Conservation (phyloP, 225 moss, liverwort and hornwort genomes). For the Pseudoscleropodium purum region DNA sequence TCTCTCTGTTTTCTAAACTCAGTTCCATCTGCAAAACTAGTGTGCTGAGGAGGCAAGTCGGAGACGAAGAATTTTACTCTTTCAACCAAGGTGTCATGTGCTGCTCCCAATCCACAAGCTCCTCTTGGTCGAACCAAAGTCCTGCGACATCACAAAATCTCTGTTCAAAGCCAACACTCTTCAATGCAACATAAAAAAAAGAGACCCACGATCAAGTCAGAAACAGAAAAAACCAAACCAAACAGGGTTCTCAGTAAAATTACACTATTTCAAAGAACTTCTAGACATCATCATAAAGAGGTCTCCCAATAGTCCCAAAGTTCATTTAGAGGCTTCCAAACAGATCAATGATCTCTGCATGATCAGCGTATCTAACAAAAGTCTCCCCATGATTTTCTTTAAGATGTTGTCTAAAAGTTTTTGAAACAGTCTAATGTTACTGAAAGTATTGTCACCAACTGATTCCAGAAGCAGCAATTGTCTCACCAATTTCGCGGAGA, state of each 20-base stretch:
- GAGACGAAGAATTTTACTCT: conserved; percentile 19
- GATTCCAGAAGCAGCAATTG: neutral
- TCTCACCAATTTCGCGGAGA: conserved; percentile 58
- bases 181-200: neutral
- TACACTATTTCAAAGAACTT: neutral
- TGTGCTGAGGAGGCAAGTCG: neutral
- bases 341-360: neutral
- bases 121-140: conserved; percentile 82
- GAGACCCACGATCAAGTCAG: neutral
- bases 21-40: neutral
- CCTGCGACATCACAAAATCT: conserved; percentile 14
- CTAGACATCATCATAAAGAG: neutral
- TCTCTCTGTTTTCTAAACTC: neutral
- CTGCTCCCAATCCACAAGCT: conserved; percentile 71
- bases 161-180: neutral
- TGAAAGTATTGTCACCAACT: neutral
- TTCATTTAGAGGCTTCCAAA: neutral
- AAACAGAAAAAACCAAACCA: neutral
- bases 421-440: neutral
- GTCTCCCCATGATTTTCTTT: neutral
- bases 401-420: neutral
- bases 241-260: neutral
- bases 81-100: conserved; percentile 70
- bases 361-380: neutral
- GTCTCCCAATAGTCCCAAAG: neutral